These are phyloP conservation scores for Naematelia aurantialba DNA, from an alignment of 768 basidiomycete species.

Conservation along the genomic window DNA sequence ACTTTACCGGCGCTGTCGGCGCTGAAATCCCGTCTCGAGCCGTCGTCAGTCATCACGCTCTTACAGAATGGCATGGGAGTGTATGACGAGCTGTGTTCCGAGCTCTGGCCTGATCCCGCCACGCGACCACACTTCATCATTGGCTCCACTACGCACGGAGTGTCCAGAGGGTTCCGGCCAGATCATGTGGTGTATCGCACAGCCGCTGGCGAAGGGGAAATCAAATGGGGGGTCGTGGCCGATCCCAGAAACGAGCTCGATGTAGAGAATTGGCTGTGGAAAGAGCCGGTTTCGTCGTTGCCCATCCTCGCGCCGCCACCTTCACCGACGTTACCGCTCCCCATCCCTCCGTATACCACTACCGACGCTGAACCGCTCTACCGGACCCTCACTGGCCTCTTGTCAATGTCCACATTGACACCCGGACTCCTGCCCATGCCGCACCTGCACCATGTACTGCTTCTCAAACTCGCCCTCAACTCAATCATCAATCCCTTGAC, in stretches of 20 bases:
- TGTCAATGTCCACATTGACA: slow-evolving; percentile 57
- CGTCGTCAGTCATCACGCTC: slow-evolving; percentile 78
- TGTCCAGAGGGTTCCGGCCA: slow-evolving; percentile 51
- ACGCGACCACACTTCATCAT: slow-evolving; percentile 81
- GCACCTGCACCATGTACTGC: slow-evolving; percentile 65
- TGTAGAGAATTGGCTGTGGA: slow-evolving; percentile 35
- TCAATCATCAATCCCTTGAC: slow-evolving; percentile 80
- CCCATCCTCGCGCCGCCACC: slow-evolving; percentile 32
- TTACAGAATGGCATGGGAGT: slow-evolving; percentile 92
- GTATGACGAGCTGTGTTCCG: slow-evolving; percentile 67
- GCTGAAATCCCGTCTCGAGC: slow-evolving; percentile 63
- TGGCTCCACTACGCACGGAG: slow-evolving; percentile 76
- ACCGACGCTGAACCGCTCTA: slow-evolving; percentile 62
- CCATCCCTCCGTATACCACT: slow-evolving; percentile 50
- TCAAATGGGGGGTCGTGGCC: slow-evolving; percentile 71
- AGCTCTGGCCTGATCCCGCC: slow-evolving; percentile 68
- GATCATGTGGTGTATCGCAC: slow-evolving; percentile 10
- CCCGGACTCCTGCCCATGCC: slow-evolving; percentile 65
- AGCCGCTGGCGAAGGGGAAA: slow-evolving; percentile 17
- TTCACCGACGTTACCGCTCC: slow-evolving; percentile 43
- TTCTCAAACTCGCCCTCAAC: slow-evolving; percentile 77
- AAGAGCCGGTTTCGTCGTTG: slow-evolving; percentile 1
- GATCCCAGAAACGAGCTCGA: slow-evolving; percentile 54
- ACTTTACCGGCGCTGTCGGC: slow-evolving; percentile 60
- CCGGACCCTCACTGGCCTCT: slow-evolving; percentile 65